phyloP scores from a whole-genome alignment of 495 filamentous ascomycete genomes.

The Jackrogersella minutella region DNA sequence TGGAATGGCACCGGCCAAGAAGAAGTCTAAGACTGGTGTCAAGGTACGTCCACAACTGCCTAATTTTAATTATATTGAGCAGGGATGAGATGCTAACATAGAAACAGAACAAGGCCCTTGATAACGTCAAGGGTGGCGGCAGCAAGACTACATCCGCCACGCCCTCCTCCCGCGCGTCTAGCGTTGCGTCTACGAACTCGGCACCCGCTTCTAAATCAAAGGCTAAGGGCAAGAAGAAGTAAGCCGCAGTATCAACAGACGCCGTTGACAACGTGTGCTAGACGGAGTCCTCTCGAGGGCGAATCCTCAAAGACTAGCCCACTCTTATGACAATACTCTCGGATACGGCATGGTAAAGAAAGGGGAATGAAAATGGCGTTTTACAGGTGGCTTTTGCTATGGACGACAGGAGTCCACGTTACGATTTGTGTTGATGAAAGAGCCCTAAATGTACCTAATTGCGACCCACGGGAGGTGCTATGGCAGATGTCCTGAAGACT shows the following conservation, averaged over 20 bases:
- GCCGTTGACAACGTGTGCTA: not conserved
- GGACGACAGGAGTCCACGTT: not conserved
- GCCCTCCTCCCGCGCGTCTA: slow-evolving; percentile 63
- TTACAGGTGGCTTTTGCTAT: not conserved
- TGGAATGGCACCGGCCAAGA: slow-evolving; percentile 81
- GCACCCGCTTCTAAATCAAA: slow-evolving; percentile 53
- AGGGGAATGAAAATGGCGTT: slow-evolving; percentile 21
- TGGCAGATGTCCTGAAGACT: too few relatives aligned
- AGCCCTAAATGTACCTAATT: not conserved
- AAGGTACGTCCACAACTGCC: slow-evolving; percentile 56
- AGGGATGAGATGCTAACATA: slow-evolving; percentile 33
- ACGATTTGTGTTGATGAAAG: not conserved
- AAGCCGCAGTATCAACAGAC: not conserved
- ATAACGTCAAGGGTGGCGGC: slow-evolving; percentile 64
- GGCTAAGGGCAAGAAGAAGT: slow-evolving; percentile 66
- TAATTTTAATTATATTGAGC: not conserved
- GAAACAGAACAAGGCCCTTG: slow-evolving; percentile 67
- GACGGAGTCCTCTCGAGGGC: not conserved
- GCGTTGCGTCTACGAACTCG: slow-evolving; percentile 59
- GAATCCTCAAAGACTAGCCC: not conserved
- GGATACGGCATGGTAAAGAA: slow-evolving; percentile 14
- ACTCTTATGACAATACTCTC: not conserved
- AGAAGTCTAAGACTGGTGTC: slow-evolving; percentile 83
- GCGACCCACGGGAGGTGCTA: too few relatives aligned
- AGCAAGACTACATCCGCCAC: slow-evolving; percentile 65